Conservation (phyloP, 768 basidiomycete species). For the Boletus bicolor region DNA sequence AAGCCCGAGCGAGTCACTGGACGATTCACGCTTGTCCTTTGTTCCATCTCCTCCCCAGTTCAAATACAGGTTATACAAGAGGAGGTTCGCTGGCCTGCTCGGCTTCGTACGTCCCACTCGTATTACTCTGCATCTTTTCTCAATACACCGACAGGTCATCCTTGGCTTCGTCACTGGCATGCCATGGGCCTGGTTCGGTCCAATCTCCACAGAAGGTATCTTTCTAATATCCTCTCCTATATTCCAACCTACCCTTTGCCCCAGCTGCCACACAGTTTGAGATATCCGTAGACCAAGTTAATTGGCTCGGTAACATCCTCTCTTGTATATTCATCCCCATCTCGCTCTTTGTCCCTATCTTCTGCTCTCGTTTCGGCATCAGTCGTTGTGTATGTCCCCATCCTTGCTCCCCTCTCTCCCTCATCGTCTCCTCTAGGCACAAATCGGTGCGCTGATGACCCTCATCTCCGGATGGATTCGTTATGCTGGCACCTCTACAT, state of each 20-base stretch:
- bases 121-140: not conserved
- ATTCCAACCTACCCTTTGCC: not conserved
- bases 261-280: constrained; percentile 62
- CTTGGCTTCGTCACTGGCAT: constrained; percentile 63
- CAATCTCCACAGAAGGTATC: constrained; percentile 68
- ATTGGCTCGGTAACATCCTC: constrained; percentile 77
- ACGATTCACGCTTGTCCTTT: not conserved
- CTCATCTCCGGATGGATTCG: constrained; percentile 74
- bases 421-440: constrained; percentile 44
- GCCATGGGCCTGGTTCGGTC: constrained; percentile 82
- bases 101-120: constrained; percentile 45
- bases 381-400: constrained; percentile 53
- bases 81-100: constrained; percentile 61
- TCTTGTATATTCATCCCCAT: constrained; percentile 60
- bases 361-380: constrained; percentile 59
- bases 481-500: constrained; percentile 62
- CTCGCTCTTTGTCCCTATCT: constrained; percentile 55
- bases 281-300: constrained; percentile 69
- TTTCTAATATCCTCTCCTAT: too few relatives aligned
- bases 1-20: not conserved
- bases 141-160: constrained; percentile 41
- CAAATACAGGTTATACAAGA: constrained; percentile 63
- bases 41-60: not conserved
- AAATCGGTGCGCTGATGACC: constrained; percentile 51
- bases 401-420: not conserved